Evolutionary conservation across 768 basidiomycete species (phyloP).

Genomic region (Termitomyces sp.): DNA sequence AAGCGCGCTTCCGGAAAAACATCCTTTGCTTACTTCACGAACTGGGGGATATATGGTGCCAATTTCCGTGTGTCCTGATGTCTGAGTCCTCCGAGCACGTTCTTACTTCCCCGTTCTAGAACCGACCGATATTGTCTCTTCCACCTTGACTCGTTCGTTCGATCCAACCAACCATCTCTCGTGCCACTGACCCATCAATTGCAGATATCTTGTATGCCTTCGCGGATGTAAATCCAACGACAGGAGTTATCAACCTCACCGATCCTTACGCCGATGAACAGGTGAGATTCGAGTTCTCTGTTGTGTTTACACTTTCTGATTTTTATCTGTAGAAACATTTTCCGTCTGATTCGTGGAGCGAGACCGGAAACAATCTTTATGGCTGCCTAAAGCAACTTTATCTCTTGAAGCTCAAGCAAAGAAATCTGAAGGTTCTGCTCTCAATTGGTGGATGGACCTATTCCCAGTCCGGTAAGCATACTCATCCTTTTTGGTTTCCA

Average conservation of each 20-base stretch:
- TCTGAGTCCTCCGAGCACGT: neutral
- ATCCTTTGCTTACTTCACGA: conserved; percentile 53
- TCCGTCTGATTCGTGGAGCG: conserved; percentile 69
- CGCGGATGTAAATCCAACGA: conserved; percentile 61
- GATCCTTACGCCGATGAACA: conserved; percentile 75
- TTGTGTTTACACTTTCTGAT: conserved; percentile 11
- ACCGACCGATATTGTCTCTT: conserved; percentile 58
- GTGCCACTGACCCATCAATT: neutral
- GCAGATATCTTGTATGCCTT: conserved; percentile 75
- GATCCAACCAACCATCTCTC: neutral
- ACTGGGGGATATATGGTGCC: conserved; percentile 64
- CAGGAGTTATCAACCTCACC: conserved; percentile 62
- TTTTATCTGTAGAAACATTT: conserved; percentile 55
- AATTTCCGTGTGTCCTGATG: conserved; percentile 48
- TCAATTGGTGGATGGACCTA: conserved; percentile 68
- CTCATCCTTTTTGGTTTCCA: neutral
- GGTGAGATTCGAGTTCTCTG: conserved; percentile 26
- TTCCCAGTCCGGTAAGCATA: conserved; percentile 46
- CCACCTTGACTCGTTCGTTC: conserved; percentile 57
- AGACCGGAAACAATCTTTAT: conserved; percentile 74
- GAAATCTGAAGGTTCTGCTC: conserved; percentile 50
- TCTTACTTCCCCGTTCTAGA: conserved; percentile 32
- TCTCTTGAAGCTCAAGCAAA: conserved; percentile 56
- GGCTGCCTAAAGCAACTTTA: conserved; percentile 76
- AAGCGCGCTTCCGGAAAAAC: conserved; percentile 37